Base-by-base conservation (phyloP, 148 eudicot species). In the Selenicereus undatus region DNA sequence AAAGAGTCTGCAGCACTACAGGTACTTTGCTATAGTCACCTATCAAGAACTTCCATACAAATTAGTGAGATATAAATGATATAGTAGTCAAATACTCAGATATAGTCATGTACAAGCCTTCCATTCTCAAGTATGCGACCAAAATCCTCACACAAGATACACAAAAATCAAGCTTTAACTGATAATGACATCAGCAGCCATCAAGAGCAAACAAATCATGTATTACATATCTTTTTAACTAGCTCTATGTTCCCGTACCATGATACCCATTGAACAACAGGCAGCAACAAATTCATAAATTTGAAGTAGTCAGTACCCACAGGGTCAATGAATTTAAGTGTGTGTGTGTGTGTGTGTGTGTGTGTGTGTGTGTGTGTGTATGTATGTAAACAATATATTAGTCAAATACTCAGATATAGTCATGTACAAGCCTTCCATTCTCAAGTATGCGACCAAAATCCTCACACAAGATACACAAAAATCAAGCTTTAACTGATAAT, bases 1-100 rank as follows among this genome's bases (percentile, higher is more conserved):
- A 77, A 75, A 68, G 81, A 51, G 76, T 82, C 85, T 60, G 81
- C 71, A 77, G 83, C 87, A 73, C 85, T 20, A 54, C 17, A 26
- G 26, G 26, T 62, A 62, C 3, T n/a, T 62, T 62, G 24, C 66
- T 62, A 2, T 22, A 20, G 17, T 20, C 24, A 20, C 69, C 69
- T n/a, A 64, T 64, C 13, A 3, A 26, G 12, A 11, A 64, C 30
- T 26, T 24, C 27, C 24, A 0, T 2, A 64, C 1, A 24, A 26
- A 64, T 20, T 26, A 64, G 27, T 64, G 29, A 64, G 30, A 26
- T 64, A 29, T 24, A 64, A 10, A 5, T 64, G 29, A 64, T 64
- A 26, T 1, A 64, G 30, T 64, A 64, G 12, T 14, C 58, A 52
- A 11, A 11, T 52, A 14, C 58, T 4, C 58, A 52, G 30, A 64